Evolutionary conservation across 106 monocot species (phyloP), one percentile per base, ranked within the genome.

Genomic region (Apostasia ramifera): DNA sequence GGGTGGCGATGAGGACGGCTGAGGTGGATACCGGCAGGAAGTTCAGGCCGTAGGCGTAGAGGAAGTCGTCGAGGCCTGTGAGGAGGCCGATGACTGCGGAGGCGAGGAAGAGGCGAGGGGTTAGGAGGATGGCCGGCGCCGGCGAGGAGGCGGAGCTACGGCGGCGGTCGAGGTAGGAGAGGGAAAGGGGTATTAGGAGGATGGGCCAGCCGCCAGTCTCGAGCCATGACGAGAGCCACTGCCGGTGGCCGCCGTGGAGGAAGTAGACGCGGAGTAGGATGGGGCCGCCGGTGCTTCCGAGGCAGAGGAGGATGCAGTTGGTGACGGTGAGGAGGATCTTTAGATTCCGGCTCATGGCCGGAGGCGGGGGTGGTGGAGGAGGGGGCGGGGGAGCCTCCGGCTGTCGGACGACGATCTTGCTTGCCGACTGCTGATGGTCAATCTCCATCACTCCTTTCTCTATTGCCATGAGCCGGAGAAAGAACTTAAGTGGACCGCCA

Each of bases 261-360:
- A 90, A 94, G 78, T 94, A 90, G 76, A 90, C 43, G 40, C 90
- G 87, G 68, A 81, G 70, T 73, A 90, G 75, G 62, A 94, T 68
- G 1, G 78, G 78, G 3, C 80, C 84, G 66, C 74, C 77, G 41
- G 55, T 15, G 73, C 79, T 82, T 13, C 80, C 49, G 57, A 82
- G 15, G 70, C 71, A 48, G 59, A 94, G 74, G 4, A 75, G 37
- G 43, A 50, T 40, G 43, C 48, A 37, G 75, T 75, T 75, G 52
- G 43, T 11, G 37, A 40, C 62, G 50, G 76, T 75, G 10, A 85
- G 39, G 9, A 79, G 6, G 59, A 40, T 47, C 5, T 55, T 74
- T 0, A 67, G 7, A 26, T 39, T 0, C 4, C 40, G 42, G 60
- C 43, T 67, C 58, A 68, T 14, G 2, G 14, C 9, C 13, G 26